These are phyloP conservation scores for Dentipellis fragilis DNA, from an alignment of 768 basidiomycete species.

Conservation along the genomic window DNA sequence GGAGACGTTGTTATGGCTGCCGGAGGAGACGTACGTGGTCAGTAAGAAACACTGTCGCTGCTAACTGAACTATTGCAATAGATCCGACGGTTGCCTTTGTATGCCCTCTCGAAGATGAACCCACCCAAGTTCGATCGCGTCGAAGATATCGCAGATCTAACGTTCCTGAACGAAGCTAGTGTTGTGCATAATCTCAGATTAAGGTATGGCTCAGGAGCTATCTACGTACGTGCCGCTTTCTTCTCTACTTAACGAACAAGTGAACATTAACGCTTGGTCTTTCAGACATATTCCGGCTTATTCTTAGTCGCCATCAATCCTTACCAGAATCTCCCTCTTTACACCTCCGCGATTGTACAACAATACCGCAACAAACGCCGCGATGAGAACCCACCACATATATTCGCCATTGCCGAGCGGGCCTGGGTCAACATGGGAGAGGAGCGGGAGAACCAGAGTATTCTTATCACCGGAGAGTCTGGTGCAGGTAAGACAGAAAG, in stretches of 20 bases:
- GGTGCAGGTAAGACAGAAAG: constrained; percentile 99
- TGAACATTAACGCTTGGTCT: not conserved
- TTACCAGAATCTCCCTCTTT: constrained; percentile 85
- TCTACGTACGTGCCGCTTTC: constrained; percentile 60
- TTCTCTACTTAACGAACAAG: not conserved
- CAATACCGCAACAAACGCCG: constrained; percentile 85
- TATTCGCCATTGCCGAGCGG: constrained; percentile 93
- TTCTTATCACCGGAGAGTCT: constrained; percentile 99
- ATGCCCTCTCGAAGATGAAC: constrained; percentile 90
- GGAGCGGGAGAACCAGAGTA: constrained; percentile 94
- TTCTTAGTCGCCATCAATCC: constrained; percentile 99
- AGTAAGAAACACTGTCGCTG: constrained; percentile 10
- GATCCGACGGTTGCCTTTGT: constrained; percentile 65
- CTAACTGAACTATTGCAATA: constrained; percentile 21
- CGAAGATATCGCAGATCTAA: constrained; percentile 96
- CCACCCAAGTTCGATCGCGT: constrained; percentile 97
- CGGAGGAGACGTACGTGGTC: constrained; percentile 60
- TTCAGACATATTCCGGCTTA: constrained; percentile 85
- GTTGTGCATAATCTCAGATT: constrained; percentile 96
- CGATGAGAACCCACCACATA: constrained; percentile 91
- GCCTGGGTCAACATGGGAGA: constrained; percentile 99
- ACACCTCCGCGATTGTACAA: constrained; percentile 79
- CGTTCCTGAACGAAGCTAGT: constrained; percentile 95
- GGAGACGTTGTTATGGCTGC: constrained; percentile 81
- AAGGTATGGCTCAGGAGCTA: constrained; percentile 84